Conservation (phyloP, 2,329 filamentous ascomycete genomes). For the Zymoseptoria brevis region DNA sequence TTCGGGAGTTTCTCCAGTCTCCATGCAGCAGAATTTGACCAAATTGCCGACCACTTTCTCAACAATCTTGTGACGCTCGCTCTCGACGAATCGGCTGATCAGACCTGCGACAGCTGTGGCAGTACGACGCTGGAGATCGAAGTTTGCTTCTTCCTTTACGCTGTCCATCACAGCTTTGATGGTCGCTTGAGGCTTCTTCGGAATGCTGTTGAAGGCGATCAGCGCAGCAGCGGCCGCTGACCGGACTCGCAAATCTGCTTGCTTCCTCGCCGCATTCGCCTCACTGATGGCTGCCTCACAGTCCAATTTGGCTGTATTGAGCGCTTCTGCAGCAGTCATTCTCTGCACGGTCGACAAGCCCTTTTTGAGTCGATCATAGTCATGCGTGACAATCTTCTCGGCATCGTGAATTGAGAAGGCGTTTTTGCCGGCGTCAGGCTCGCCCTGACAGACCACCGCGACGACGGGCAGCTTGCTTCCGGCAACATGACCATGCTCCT, state of each 20-base stretch:
- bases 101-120: slow-evolving; percentile 76
- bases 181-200: slow-evolving; percentile 85
- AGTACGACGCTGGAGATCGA: slow-evolving; percentile 78
- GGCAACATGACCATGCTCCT: slow-evolving; percentile 78
- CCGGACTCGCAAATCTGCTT: slow-evolving; percentile 76
- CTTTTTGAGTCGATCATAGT: slow-evolving; percentile 84
- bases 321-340: slow-evolving; percentile 69
- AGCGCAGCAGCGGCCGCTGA: slow-evolving; percentile 81
- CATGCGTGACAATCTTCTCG: slow-evolving; percentile 75
- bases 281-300: slow-evolving; percentile 68
- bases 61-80: slow-evolving; percentile 73
- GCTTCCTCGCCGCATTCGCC: slow-evolving; percentile 68
- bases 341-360: slow-evolving; percentile 81
- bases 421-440: slow-evolving; percentile 80
- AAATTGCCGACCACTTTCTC: slow-evolving; percentile 95
- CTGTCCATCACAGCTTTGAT: slow-evolving; percentile 99
- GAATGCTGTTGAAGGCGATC: slow-evolving; percentile 76
- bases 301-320: slow-evolving; percentile 67
- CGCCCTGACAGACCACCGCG: slow-evolving; percentile 88
- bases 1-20: slow-evolving; percentile 94
- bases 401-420: slow-evolving; percentile 85
- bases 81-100: slow-evolving; percentile 75
- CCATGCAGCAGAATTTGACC: slow-evolving; percentile 95
- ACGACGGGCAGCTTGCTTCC: slow-evolving; percentile 67
- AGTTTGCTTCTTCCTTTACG: slow-evolving; percentile 87